A percentile compares a stretch with the other conserved stretches of the same genome.
Conservation (phyloP, 2,329 filamentous ascomycete species). For the Plenodomus lindquistii region DNA sequence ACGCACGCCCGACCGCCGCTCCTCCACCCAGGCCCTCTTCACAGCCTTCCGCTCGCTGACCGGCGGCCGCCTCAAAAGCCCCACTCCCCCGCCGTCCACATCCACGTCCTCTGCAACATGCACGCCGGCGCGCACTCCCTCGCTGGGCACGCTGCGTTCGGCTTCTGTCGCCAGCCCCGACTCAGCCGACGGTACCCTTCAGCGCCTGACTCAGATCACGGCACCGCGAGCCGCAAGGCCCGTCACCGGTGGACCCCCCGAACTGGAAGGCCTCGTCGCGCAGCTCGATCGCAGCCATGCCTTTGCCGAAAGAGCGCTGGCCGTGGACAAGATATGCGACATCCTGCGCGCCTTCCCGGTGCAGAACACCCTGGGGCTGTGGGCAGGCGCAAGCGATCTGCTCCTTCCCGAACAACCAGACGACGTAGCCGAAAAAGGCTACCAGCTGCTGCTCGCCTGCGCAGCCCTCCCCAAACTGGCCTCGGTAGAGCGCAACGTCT, state of each 20-base stretch:
- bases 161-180: slow-evolving; percentile 26
- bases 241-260: slow-evolving; percentile 43
- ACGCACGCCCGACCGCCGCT: slow-evolving; percentile 44
- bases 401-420: slow-evolving; percentile 39
- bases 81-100: slow-evolving; percentile 35
- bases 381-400: slow-evolving; percentile 44
- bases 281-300: slow-evolving; percentile 32
- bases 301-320: slow-evolving; percentile 34
- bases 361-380: slow-evolving; percentile 42
- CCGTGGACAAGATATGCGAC: slow-evolving; percentile 37
- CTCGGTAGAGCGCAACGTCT: slow-evolving; percentile 42
- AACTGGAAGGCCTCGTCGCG: slow-evolving; percentile 37
- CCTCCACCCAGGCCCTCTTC: slow-evolving; percentile 45
- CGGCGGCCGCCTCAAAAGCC: slow-evolving; percentile 39
- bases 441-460: slow-evolving; percentile 40
- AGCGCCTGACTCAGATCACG: slow-evolving; percentile 29
- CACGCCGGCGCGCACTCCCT: slow-evolving; percentile 36
- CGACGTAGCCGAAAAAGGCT: slow-evolving; percentile 39
- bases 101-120: slow-evolving; percentile 31
- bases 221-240: slow-evolving; percentile 20
- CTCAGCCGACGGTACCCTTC: slow-evolving; percentile 32
- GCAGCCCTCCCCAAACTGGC: slow-evolving; percentile 39
- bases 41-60: slow-evolving; percentile 45
- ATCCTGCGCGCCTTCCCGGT: slow-evolving; percentile 43
- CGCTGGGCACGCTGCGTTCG: slow-evolving; percentile 26